Conservation (phyloP, 2,329 filamentous ascomycete species). For the Cladosporium sp. region DNA sequence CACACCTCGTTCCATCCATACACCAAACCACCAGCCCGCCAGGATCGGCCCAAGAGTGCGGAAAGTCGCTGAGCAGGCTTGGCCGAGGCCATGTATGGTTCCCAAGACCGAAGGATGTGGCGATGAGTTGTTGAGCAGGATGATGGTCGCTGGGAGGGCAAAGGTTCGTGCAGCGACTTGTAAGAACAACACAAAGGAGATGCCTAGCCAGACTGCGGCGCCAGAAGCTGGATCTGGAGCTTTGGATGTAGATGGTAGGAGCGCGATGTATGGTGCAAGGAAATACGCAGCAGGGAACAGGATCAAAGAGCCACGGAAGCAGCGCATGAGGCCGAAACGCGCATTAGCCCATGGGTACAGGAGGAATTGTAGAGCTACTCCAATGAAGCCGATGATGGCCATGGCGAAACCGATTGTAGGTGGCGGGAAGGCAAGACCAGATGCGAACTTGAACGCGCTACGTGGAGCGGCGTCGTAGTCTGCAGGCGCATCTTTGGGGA, state of each 20-base stretch:
- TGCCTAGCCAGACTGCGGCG: slow-evolving; percentile 62
- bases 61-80: slow-evolving; percentile 55
- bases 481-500: slow-evolving; percentile 38
- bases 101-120: slow-evolving; percentile 58
- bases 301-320: slow-evolving; percentile 67
- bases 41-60: slow-evolving; percentile 58
- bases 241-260: slow-evolving; percentile 59
- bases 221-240: slow-evolving; percentile 55
- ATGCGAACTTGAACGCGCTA: slow-evolving; percentile 61
- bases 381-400: slow-evolving; percentile 72
- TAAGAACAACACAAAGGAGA: slow-evolving; percentile 63
- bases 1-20: slow-evolving; percentile 55
- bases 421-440: slow-evolving; percentile 73
- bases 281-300: slow-evolving; percentile 72
- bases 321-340: slow-evolving; percentile 66
- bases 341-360: slow-evolving; percentile 69
- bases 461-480: slow-evolving; percentile 28
- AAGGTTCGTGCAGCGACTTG: slow-evolving; percentile 76
- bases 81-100: slow-evolving; percentile 60
- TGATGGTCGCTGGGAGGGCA: slow-evolving; percentile 56
- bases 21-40: slow-evolving; percentile 55
- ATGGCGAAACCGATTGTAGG: slow-evolving; percentile 74
- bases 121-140: slow-evolving; percentile 60
- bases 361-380: slow-evolving; percentile 70
- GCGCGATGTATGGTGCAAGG: slow-evolving; percentile 67